These are phyloP conservation scores for Colletotrichum endophyticum DNA, from an alignment of 2,329 filamentous ascomycete genomes.

Conservation along the genomic window DNA sequence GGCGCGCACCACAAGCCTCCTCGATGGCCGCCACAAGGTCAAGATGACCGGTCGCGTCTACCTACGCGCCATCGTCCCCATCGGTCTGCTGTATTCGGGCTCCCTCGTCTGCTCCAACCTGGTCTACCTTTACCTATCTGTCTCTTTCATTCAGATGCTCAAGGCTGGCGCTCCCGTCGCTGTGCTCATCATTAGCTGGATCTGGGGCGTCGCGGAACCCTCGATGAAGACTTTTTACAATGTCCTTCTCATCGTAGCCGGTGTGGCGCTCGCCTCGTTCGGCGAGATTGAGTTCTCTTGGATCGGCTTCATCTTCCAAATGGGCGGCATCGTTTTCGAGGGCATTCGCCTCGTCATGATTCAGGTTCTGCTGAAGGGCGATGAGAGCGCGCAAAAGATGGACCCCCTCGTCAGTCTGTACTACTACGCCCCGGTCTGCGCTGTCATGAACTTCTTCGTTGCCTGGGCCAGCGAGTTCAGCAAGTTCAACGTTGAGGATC, in stretches of 20 bases:
- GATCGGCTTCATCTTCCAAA: conserved; percentile 71
- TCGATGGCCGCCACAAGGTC: conserved; percentile 67
- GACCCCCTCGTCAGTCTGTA: conserved; percentile 87
- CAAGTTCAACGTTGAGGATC: conserved; percentile 67
- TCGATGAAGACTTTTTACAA: conserved; percentile 49
- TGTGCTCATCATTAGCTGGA: conserved; percentile 70
- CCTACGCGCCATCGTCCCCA: conserved; percentile 67
- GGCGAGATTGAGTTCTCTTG: conserved; percentile 75
- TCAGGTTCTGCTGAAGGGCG: conserved; percentile 77
- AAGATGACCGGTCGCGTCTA: conserved; percentile 67
- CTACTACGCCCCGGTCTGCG: conserved; percentile 88
- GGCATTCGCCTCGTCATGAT: conserved; percentile 85
- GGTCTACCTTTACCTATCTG: conserved; percentile 70
- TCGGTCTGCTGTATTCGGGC: conserved; percentile 69
- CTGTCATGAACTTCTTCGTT: conserved; percentile 77
- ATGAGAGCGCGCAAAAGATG: conserved; percentile 74
- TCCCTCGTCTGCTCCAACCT: conserved; percentile 71
- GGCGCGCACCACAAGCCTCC: conserved; percentile 65
- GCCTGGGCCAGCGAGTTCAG: conserved; percentile 73
- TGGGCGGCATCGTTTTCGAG: conserved; percentile 80
- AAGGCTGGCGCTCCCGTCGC: conserved; percentile 72
- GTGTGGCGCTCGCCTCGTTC: conserved; percentile 56
- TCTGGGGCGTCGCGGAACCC: conserved; percentile 56
- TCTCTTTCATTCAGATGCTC: conserved; percentile 75
- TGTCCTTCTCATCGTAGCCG: conserved; percentile 56